Evolutionary conservation across 78 protist species (phyloP), one percentile per base, ranked within the genome.

Genomic region (Dictyostelium firmibasis): DNA sequence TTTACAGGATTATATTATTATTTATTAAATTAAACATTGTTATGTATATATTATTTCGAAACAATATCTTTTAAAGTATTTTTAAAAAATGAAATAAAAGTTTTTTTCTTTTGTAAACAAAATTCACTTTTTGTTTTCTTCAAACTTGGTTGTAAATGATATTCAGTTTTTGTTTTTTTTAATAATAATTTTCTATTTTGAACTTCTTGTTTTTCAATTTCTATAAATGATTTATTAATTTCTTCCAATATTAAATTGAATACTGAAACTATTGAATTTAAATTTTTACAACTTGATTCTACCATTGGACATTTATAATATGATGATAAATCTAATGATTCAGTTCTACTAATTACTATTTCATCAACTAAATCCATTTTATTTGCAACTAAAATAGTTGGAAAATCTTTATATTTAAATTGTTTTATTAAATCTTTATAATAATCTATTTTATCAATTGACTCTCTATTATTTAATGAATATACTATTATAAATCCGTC

Each of bases 251-350:
- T 72, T 72, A 35, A 29, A 72, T 72, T 72, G 27, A 72, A 72
- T 29, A 72, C n/a, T 33, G 38, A 29, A 33, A 29, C 38, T 1
- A 72, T 33, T 4, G 79, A 72, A 33, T 72, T 72, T 33, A 72
- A 72, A 72, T 72, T 72, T 72, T 72, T 72, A 72, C 36, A 72
- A 31, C 41, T 31, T 1, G 79, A 72, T 18, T 33, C 44, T 14
- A 72, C 79, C 33, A 72, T 13, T 33, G 79, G 79, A 29, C 33
- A 29, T 72, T 72, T 72, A 72, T 72, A 72, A 72, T 72, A 72
- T 72, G 23, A 33, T 4, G 43, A 29, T 10, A 72, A 33, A 72
- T 72, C 79, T 31, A 16, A 16, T 72, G 43, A 31, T 33, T 72
- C 79, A 0, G 79, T 72, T 72, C 33, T 72, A 72, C 79, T 72